These are phyloP conservation scores for Penicillium sp. DNA, from an alignment of 2,329 filamentous ascomycete genomes.

Conservation along the genomic window DNA sequence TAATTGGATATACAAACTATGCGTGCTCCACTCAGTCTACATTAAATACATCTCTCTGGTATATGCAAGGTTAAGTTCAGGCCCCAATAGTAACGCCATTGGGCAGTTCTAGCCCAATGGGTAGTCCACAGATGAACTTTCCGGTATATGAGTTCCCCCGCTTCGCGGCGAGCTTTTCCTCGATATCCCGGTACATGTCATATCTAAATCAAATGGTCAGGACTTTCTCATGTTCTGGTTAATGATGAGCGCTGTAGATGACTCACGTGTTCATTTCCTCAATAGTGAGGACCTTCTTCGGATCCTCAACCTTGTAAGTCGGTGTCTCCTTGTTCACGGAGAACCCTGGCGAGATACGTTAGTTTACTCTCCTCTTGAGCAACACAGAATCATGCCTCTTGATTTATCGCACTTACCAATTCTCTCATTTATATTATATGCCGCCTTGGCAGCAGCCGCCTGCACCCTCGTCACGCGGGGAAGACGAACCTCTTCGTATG, in stretches of 20 bases:
- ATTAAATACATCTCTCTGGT: too few species aligned
- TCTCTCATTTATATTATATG: conserved; percentile 66
- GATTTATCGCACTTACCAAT: conserved; percentile 51
- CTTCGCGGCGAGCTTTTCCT: conserved; percentile 50
- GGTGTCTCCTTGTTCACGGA: conserved; percentile 62
- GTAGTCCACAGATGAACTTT: conserved; percentile 51
- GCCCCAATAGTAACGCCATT: conserved; percentile 33
- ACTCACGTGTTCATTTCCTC: conserved; percentile 70
- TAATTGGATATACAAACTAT: too few species aligned
- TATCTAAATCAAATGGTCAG: conserved; percentile 45
- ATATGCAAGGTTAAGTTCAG: too few species aligned
- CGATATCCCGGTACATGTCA: conserved; percentile 63
- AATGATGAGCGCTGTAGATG: too few species aligned
- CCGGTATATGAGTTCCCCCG: conserved; percentile 37
- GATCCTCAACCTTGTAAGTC: conserved; percentile 66
- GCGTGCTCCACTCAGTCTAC: too few species aligned
- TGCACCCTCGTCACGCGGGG: conserved; percentile 63
- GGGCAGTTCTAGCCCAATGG: conserved; percentile 49
- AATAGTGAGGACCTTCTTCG: conserved; percentile 66
- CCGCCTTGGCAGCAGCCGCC: conserved; percentile 60
- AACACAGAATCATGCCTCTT: too few species aligned
- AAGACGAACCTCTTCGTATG: conserved; percentile 59
- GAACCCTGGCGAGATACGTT: conserved; percentile 55
- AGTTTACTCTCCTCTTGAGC: not conserved
- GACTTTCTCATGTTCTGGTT: too few species aligned